Evolutionary conservation across 176 grass and related monocot species (phyloP).

Genomic region (Chrysopogon serrulatus): DNA sequence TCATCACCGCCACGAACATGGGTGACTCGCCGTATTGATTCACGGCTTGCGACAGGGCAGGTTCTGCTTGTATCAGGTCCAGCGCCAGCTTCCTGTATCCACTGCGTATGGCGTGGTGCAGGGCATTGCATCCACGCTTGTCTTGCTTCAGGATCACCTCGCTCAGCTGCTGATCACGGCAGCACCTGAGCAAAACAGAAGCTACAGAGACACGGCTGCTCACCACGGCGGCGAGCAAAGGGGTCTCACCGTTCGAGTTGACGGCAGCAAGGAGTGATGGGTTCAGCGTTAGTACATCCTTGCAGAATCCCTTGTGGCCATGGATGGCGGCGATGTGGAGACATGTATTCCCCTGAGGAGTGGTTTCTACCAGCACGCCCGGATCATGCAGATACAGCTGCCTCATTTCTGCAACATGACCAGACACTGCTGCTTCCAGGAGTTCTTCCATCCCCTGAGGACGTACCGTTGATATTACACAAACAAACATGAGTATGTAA

Average conservation of each 20-base stretch:
- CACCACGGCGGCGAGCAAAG: neutral
- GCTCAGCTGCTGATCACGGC: neutral
- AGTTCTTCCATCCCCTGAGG: neutral
- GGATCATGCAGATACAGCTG: neutral
- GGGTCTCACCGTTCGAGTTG: neutral
- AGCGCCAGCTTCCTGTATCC: neutral
- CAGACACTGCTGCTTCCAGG: neutral
- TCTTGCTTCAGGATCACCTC: neutral
- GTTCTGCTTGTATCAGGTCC: neutral
- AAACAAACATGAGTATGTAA: too few relatives aligned
- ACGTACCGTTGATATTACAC: too few relatives aligned
- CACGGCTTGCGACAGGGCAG: neutral
- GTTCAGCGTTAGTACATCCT: too few relatives aligned
- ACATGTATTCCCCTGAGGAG: neutral
- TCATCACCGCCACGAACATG: slow-evolving; percentile 5
- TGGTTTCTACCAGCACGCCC: neutral
- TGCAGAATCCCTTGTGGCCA: too few relatives aligned
- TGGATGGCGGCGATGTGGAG: too few relatives aligned
- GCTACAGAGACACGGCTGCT: neutral
- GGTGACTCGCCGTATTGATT: neutral
- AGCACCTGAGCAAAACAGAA: neutral
- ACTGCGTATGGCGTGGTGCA: slow-evolving; percentile 7
- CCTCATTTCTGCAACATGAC: neutral
- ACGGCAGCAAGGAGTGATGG: too few relatives aligned
- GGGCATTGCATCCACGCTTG: neutral